phyloP scores from a whole-genome alignment of 768 basidiomycete genomes.

The Lentinula guzmanii region DNA sequence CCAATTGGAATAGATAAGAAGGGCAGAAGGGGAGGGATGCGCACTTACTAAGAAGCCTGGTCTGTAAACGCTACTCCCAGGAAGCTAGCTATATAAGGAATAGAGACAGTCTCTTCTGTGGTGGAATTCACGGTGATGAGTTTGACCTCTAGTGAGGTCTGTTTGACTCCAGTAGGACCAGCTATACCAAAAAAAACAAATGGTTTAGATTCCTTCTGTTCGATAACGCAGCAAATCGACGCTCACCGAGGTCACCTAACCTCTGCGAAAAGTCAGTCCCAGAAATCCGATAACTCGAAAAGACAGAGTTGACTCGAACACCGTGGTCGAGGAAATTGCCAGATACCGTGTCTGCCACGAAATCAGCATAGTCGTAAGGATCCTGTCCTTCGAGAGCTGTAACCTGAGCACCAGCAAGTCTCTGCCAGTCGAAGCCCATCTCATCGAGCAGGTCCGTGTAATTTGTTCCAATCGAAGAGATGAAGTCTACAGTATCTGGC shows the following conservation, averaged over 20 bases:
- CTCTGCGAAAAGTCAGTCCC: conserved; percentile 48
- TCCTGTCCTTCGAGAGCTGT: conserved; percentile 47
- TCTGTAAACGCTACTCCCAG: conserved; percentile 46
- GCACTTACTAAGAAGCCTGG: conserved; percentile 40
- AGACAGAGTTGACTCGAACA: conserved; percentile 56
- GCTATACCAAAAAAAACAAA: conserved; percentile 24
- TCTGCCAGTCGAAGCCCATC: conserved; percentile 50
- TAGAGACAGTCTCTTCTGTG: conserved; percentile 37
- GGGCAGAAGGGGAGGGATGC: neutral
- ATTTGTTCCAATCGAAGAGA: conserved; percentile 36
- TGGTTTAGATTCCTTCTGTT: neutral
- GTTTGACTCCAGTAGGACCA: conserved; percentile 42
- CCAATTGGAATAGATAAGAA: neutral
- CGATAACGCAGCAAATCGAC: neutral
- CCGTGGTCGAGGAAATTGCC: conserved; percentile 63
- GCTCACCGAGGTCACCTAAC: conserved; percentile 29
- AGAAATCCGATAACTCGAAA: conserved; percentile 50
- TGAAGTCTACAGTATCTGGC: conserved; percentile 48
- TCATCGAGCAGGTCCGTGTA: conserved; percentile 42
- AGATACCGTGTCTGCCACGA: conserved; percentile 50
- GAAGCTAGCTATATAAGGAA: conserved; percentile 49
- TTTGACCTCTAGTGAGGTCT: conserved; percentile 40
- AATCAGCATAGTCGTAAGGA: conserved; percentile 50
- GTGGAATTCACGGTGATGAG: conserved; percentile 42
- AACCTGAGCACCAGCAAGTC: conserved; percentile 55